Evolutionary conservation across 2,329 filamentous ascomycete genomes (phyloP).

Genomic region (Penicillium janthinellum): DNA sequence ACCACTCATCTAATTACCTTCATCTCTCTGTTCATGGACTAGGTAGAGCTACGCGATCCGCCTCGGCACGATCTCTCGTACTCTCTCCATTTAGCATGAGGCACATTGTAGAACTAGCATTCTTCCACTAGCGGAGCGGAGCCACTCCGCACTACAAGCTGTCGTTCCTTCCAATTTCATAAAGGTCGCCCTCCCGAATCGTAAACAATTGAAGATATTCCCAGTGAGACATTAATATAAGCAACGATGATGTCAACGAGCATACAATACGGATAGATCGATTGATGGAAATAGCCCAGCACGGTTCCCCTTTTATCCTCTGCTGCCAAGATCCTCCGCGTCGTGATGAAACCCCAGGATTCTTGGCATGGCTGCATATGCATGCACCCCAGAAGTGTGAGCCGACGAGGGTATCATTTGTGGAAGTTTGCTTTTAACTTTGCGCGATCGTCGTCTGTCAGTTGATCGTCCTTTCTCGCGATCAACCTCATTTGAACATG

Average conservation of each 20-base stretch:
- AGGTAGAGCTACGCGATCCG: background rate
- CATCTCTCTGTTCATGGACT: background rate
- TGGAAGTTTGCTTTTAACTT: slow-evolving; percentile 11
- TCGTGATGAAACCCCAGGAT: slow-evolving; percentile 11
- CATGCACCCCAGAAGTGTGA: background rate
- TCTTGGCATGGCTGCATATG: slow-evolving; percentile 12
- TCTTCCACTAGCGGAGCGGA: background rate
- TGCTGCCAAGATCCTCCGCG: slow-evolving; percentile 11
- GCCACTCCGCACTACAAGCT: background rate
- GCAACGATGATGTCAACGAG: background rate
- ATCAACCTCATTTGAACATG: background rate
- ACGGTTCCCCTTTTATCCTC: slow-evolving; percentile 4
- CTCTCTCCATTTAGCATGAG: background rate
- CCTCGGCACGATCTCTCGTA: background rate
- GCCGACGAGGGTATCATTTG: slow-evolving; percentile 7
- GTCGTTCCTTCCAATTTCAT: background rate
- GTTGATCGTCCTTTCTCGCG: background rate
- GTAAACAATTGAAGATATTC: no score
- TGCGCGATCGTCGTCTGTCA: background rate
- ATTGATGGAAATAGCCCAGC: slow-evolving; percentile 15
- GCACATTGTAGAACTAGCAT: background rate
- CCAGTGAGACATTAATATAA: no score
- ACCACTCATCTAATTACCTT: background rate
- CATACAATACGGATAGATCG: background rate
- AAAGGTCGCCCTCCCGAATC: background rate